Conservation (phyloP, 768 basidiomycete species). For the Baorangia bicolor region DNA sequence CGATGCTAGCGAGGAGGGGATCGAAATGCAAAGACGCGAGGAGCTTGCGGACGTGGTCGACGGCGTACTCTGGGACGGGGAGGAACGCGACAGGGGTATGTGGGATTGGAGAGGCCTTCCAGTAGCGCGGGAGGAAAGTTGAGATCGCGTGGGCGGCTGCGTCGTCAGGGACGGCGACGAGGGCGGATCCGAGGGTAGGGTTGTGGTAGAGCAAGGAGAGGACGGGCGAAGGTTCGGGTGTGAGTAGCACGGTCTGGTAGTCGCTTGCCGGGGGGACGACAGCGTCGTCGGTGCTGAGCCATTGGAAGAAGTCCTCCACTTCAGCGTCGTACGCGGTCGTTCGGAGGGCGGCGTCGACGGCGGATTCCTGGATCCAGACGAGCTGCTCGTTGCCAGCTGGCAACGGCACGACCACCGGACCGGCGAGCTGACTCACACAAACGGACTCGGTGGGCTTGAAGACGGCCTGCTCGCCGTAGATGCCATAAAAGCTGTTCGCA, state of each 20-base stretch:
- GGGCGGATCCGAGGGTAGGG: conserved; percentile 36
- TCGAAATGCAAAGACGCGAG: conserved; percentile 64
- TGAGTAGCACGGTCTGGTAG: conserved; percentile 20
- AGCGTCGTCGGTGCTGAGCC: conserved; percentile 22
- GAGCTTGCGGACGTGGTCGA: conserved; percentile 55
- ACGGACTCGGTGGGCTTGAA: conserved; percentile 39
- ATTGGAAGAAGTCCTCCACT: conserved; percentile 38
- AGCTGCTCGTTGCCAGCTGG: conserved; percentile 39
- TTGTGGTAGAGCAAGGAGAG: conserved; percentile 45
- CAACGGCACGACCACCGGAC: conserved; percentile 21
- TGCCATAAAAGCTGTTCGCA: conserved; percentile 52
- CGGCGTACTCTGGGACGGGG: conserved; percentile 56
- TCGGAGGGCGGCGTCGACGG: conserved; percentile 47
- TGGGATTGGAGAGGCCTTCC: conserved; percentile 69
- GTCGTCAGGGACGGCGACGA: conserved; percentile 46
- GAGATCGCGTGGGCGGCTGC: conserved; percentile 50
- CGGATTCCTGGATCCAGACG: conserved; percentile 60
- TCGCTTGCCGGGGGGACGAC: conserved; percentile 9
- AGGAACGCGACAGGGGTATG: conserved; percentile 43
- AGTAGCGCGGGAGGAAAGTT: conserved; percentile 65
- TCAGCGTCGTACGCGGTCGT: conserved; percentile 32
- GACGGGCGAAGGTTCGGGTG: conserved; percentile 2
- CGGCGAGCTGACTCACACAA: conserved; percentile 35
- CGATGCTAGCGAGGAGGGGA: conserved; percentile 63
- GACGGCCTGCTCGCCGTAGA: conserved; percentile 51